Evolutionary conservation across 805 yeast genomes (phyloP).

Genomic region (Phaffomyces thermotolerans): DNA sequence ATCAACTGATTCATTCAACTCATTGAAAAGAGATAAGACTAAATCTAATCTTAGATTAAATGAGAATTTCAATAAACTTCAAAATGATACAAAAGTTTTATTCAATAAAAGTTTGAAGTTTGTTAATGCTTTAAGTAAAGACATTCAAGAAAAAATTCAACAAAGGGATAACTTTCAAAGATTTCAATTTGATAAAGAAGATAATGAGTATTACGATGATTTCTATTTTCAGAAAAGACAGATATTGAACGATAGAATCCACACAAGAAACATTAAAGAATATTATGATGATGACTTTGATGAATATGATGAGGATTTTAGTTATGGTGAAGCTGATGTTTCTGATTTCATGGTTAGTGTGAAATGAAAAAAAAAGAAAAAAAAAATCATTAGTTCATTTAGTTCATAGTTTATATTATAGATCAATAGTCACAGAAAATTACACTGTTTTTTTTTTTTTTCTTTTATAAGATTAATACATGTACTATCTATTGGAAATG

Average conservation of each 20-base stretch:
- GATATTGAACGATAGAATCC: not conserved
- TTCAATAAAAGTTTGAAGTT: slow-evolving; percentile 17
- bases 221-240: not conserved
- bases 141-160: slow-evolving; percentile 21
- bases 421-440: not conserved
- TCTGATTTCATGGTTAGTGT: slow-evolving; percentile 22
- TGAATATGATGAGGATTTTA: slow-evolving; percentile 15
- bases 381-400: too few species aligned
- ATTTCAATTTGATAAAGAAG: slow-evolving; percentile 2
- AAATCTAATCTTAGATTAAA: slow-evolving; percentile 3
- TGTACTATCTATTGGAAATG: too few species aligned
- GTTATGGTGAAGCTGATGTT: slow-evolving; percentile 22
- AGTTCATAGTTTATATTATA: not conserved
- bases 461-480: not conserved
- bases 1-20: slow-evolving; percentile 4
- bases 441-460: not conserved
- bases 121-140: slow-evolving; percentile 23
- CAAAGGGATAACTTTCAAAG: slow-evolving; percentile 10
- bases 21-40: slow-evolving; percentile 1
- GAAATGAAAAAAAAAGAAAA: slow-evolving; percentile 7
- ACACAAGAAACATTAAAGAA: not conserved
- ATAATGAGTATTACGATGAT: slow-evolving; percentile 3
- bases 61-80: slow-evolving; percentile 17
- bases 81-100: slow-evolving; percentile 18
- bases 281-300: slow-evolving; percentile 10